Evolutionary conservation across 1,284 basidiomycete genomes (phyloP).

Genomic region (Omphalotus olearius): DNA sequence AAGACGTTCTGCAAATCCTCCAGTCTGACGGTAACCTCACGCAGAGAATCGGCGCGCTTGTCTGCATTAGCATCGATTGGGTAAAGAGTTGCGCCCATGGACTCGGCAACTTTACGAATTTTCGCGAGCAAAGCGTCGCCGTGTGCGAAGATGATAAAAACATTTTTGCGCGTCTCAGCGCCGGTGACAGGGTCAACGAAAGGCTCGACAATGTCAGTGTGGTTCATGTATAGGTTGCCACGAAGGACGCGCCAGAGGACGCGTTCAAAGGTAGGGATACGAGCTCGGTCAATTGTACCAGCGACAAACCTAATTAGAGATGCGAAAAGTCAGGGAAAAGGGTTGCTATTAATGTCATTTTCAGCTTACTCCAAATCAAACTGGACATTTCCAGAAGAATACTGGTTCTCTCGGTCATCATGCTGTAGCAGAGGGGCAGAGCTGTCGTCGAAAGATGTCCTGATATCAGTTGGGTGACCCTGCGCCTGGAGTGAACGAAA

Average conservation of each 20-base stretch:
- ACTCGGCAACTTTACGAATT: constrained; percentile 98
- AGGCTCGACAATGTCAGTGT: constrained; percentile 92
- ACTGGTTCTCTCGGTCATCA: constrained; percentile 79
- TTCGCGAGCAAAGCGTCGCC: constrained; percentile 91
- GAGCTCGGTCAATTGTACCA: constrained; percentile 92
- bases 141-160: constrained; percentile 99
- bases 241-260: constrained; percentile 98
- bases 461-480: constrained; percentile 73
- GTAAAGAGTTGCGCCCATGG: constrained; percentile 96
- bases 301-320: constrained; percentile 74
- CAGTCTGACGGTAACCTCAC: constrained; percentile 84
- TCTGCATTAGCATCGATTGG: constrained; percentile 94
- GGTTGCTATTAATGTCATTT: not conserved
- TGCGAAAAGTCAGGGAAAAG: constrained; percentile 7
- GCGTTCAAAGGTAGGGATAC: constrained; percentile 93
- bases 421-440: constrained; percentile 90
- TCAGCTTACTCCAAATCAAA: constrained; percentile 82
- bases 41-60: constrained; percentile 86
- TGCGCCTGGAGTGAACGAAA: constrained; percentile 57
- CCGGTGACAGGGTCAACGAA: constrained; percentile 86
- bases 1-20: constrained; percentile 92
- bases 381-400: constrained; percentile 45
- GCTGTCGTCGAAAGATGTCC: constrained; percentile 90
- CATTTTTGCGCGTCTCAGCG: constrained; percentile 89
- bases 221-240: constrained; percentile 99